These are phyloP conservation scores for Bullera alba DNA, from an alignment of 768 basidiomycete species.

Conservation along the genomic window DNA sequence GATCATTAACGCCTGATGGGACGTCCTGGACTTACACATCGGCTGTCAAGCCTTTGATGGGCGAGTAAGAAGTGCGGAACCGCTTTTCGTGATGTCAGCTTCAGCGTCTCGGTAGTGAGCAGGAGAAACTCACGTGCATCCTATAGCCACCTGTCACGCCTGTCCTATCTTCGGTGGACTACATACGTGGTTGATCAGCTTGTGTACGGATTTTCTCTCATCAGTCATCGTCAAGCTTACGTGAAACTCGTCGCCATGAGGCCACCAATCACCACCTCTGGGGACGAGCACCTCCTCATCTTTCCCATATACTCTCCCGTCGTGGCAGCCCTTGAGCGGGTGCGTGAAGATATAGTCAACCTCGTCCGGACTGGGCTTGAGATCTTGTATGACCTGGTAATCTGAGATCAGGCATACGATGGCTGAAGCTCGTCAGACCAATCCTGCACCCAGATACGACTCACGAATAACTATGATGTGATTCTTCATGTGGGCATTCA, in stretches of 20 bases:
- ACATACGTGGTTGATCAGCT: neutral
- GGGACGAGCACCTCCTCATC: constrained; percentile 54
- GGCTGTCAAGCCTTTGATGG: constrained; percentile 70
- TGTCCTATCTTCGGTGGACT: constrained; percentile 30
- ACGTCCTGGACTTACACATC: constrained; percentile 51
- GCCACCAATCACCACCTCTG: constrained; percentile 67
- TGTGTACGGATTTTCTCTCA: neutral
- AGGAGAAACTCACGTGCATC: constrained; percentile 53
- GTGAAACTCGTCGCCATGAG: constrained; percentile 64
- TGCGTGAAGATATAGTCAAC: constrained; percentile 75
- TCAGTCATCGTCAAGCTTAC: constrained; percentile 53
- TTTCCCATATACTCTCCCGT: constrained; percentile 57
- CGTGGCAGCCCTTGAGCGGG: constrained; percentile 55
- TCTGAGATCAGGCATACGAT: constrained; percentile 65
- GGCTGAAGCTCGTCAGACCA: constrained; percentile 40
- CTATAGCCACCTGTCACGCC: constrained; percentile 53
- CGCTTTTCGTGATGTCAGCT: constrained; percentile 45
- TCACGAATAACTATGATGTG: constrained; percentile 58
- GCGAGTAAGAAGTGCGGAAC: constrained; percentile 67
- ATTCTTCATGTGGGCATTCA: constrained; percentile 32
- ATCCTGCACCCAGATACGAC: neutral
- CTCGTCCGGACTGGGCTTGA: constrained; percentile 58
- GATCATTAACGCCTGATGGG: constrained; percentile 45
- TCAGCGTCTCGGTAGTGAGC: no score
- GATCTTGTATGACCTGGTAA: constrained; percentile 50